A percentile compares a stretch with the other conserved stretches of the same genome.
Conservation (phyloP, 768 basidiomycete species). For the Naganishia friedmannii region DNA sequence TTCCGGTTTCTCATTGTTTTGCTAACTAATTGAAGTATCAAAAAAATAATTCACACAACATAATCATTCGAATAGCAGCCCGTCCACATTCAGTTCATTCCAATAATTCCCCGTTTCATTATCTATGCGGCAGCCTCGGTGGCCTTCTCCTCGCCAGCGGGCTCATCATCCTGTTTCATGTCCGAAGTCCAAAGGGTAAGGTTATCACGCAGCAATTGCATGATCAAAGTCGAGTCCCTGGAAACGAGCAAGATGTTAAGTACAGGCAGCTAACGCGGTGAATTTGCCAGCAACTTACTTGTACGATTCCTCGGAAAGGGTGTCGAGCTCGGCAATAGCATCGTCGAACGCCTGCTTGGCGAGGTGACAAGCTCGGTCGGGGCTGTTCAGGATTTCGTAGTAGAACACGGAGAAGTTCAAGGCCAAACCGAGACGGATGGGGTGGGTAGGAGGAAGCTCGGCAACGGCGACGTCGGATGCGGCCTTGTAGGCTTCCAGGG, state of each 20-base stretch:
- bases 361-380: constrained; percentile 95
- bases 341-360: constrained; percentile 99
- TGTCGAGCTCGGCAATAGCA: constrained; percentile 98
- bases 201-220: constrained; percentile 92
- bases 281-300: constrained; percentile 56
- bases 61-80: constrained; percentile 25
- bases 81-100: neutral
- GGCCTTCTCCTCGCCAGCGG: constrained; percentile 36
- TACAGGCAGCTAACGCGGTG: neutral
- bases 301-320: constrained; percentile 97
- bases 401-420: constrained; percentile 99
- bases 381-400: constrained; percentile 98
- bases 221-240: constrained; percentile 84
- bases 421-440: constrained; percentile 95
- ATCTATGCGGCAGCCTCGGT: constrained; percentile 31
- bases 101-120: neutral
- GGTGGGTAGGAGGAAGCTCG: constrained; percentile 84
- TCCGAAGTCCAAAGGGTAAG: constrained; percentile 97
- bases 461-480: constrained; percentile 95
- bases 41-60: constrained; percentile 27
- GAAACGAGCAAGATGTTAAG: neutral
- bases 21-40: constrained; percentile 22
- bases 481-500: constrained; percentile 84
- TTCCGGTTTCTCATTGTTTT: constrained; percentile 12
- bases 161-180: constrained; percentile 76